Conservation (phyloP, 345 rosid species). For the Triadica sebifera region DNA sequence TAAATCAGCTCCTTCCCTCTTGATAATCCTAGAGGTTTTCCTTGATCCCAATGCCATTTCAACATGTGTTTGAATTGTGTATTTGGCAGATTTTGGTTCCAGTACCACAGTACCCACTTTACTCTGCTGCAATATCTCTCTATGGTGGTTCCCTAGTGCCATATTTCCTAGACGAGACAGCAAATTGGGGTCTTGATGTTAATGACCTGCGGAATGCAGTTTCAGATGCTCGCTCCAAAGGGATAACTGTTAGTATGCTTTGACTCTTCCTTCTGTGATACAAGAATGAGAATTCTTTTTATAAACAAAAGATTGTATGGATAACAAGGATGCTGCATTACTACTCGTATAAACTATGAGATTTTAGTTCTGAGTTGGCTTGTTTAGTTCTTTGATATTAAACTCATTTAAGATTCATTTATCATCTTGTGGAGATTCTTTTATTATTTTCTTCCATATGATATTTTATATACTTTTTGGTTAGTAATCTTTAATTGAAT, state of each 20-base stretch:
- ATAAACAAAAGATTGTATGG: constrained; percentile 5
- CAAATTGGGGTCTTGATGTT: constrained; percentile 96
- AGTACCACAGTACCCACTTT: constrained; percentile 97
- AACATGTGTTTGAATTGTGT: constrained; percentile 1
- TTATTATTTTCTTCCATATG: constrained; percentile 13
- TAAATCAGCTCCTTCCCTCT: not conserved
- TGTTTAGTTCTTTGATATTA: constrained; percentile 12
- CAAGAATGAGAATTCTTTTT: constrained; percentile 10
- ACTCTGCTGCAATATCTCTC: constrained; percentile 88
- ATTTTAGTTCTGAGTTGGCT: not conserved
- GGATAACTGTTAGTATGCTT: constrained; percentile 68
- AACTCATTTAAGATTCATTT: not conserved
- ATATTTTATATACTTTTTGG: not conserved
- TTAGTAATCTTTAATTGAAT: constrained; percentile 1
- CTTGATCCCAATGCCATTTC: constrained; percentile 4
- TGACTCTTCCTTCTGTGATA: constrained; percentile 17
- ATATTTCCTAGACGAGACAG: constrained; percentile 86
- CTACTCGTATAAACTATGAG: not conserved
- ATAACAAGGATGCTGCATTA: not conserved
- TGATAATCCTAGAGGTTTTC: constrained; percentile 12
- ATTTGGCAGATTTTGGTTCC: constrained; percentile 80
- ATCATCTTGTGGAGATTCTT: constrained; percentile 2
- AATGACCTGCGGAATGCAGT: constrained; percentile 75
- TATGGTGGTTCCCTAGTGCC: constrained; percentile 94
- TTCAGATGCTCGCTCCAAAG: constrained; percentile 70